These are phyloP conservation scores for Spiromyces aspiralis DNA, from an alignment of 371 early-diverging fungal genomes.

Conservation along the genomic window DNA sequence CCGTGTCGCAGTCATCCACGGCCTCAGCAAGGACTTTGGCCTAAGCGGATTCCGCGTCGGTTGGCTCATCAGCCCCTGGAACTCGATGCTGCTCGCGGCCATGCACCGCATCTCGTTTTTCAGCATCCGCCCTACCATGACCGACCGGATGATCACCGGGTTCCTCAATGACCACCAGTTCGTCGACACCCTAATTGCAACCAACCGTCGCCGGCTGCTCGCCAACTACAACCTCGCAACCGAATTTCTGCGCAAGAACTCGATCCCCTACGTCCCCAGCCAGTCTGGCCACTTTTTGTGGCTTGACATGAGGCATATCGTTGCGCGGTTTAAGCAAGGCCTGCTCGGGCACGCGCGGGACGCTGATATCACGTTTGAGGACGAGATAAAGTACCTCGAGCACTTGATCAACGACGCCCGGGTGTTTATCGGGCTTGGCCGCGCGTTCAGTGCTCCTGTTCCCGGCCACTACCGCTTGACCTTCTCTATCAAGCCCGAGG, in stretches of 20 bases:
- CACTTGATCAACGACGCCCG: conserved; percentile 27
- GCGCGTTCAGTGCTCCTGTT: conserved; percentile 35
- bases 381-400: conserved; percentile 22
- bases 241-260: conserved; percentile 24
- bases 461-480: conserved; percentile 54
- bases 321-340: conserved; percentile 10
- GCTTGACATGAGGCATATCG: conserved; percentile 30
- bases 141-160: conserved; percentile 35
- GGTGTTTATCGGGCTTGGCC: conserved; percentile 45
- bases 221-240: conserved; percentile 29
- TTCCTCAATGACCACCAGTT: conserved; percentile 36
- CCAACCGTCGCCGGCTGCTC: conserved; percentile 37
- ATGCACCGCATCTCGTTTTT: conserved; percentile 32
- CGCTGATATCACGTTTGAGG: conserved; percentile 21
- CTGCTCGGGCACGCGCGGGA: conserved; percentile 5
- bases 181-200: conserved; percentile 38
- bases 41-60: conserved; percentile 53
- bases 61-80: conserved; percentile 43
- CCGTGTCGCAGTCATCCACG: conserved; percentile 51
- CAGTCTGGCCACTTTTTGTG: conserved; percentile 53
- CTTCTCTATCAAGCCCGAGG: conserved; percentile 28
- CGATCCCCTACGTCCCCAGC: conserved; percentile 35
- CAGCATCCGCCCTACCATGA: conserved; percentile 35
- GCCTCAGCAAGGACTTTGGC: conserved; percentile 62
- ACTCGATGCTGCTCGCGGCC: conserved; percentile 26